A percentile compares a stretch with the other conserved stretches of the same genome.
Conservation (phyloP, 164 flowering plant species). For the Vitis labrusca region DNA sequence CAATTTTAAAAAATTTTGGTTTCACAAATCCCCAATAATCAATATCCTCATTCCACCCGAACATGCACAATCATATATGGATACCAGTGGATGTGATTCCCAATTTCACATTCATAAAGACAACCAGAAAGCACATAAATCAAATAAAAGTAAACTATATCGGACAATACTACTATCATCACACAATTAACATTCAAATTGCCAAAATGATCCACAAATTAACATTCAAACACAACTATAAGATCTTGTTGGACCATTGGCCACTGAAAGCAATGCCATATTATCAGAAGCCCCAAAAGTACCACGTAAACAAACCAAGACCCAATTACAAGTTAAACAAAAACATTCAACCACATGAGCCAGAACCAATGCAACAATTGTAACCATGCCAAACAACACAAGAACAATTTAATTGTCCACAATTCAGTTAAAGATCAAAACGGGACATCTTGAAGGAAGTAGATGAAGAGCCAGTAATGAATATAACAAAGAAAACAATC, state of each 20-base stretch:
- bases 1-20: too few relatives aligned
- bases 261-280: slow-evolving; percentile 36
- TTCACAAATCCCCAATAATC: too few relatives aligned
- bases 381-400: slow-evolving; percentile 30
- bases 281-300: slow-evolving; percentile 56
- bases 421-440: slow-evolving; percentile 32
- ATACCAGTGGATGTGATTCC: too few relatives aligned
- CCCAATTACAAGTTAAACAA: slow-evolving; percentile 39
- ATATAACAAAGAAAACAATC: slow-evolving; percentile 45
- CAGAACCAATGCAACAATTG: slow-evolving; percentile 41
- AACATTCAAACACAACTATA: slow-evolving; percentile 18
- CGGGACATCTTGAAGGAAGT: slow-evolving; percentile 48
- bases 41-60: too few relatives aligned
- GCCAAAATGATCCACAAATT: too few relatives aligned
- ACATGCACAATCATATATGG: too few relatives aligned
- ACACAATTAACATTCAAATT: too few relatives aligned
- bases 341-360: slow-evolving; percentile 52
- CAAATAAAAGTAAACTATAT: too few relatives aligned
- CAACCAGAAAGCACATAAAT: too few relatives aligned
- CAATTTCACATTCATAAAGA: too few relatives aligned
- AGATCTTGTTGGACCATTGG: slow-evolving; percentile 22
- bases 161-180: too few relatives aligned
- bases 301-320: slow-evolving; percentile 49
- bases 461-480: slow-evolving; percentile 62
- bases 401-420: slow-evolving; percentile 51